Base-by-base conservation (phyloP, 2,329 filamentous ascomycete genomes). In the Trichoderma cornu-damae region DNA sequence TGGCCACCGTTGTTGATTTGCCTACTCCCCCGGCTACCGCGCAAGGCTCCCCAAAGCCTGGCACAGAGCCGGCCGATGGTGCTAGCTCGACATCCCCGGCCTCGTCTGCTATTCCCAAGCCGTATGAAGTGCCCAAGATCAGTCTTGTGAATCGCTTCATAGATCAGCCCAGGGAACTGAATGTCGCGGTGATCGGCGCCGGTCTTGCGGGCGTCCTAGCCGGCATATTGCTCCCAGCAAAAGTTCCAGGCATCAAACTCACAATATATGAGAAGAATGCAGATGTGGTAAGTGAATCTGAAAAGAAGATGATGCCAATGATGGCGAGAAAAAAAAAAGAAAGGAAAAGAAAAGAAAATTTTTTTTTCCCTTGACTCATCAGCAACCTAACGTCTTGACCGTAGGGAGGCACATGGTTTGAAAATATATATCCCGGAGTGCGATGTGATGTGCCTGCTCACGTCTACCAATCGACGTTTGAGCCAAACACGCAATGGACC, bases 371-470 rank as follows among this genome's bases (percentile, higher is more conserved):
- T 28, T 40, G n/a, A 42, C 12, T 22, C 6, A 5, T 3, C n/a
- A 30, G 20, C 7, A n/a, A 11, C 8, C 32, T 32, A 16, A 26
- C 18, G 9, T 4, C 20, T 12, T 16, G 1, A 14, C 32, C 14
- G n/a, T 46, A 78, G 74, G 78, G 78, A 28, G 78, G 79, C 1
- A 81, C 77, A 3, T 82, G 79, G 79, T 74, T 78, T 48, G 78
- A 80, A 59, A 82, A 81, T 55, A 66, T 75, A 3, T 88, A 87
- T 61, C 84, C 84, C 0, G 85, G 84, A 1, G 83, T 87, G 1
- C 74, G 83, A 40, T 89, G 86, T 62, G 85, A 89, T 26, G 81
- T 89, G 12, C 84, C 86, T 0, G 80, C 85, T 0, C 84, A 88
- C 66, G 84, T 86, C 18, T 90, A 90, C 63, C 86, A 89, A 65